phyloP scores from a whole-genome alignment of 1,284 basidiomycete genomes.

The Coniferiporia weirii region DNA sequence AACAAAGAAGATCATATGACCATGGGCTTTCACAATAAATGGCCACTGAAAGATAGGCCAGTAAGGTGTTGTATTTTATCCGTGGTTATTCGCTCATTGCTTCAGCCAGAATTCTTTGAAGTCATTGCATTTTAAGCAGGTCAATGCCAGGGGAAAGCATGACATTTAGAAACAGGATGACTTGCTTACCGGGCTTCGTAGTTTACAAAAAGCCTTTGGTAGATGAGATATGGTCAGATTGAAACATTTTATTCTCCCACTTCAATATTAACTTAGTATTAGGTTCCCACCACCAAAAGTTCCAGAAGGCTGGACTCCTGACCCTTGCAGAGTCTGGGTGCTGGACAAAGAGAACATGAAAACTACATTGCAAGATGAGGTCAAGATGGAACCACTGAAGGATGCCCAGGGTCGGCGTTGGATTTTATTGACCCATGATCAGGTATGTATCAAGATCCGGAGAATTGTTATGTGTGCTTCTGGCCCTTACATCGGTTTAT shows the following conservation, averaged over 20 bases:
- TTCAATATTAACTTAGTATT: slow-evolving; percentile 16
- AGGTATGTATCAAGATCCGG: slow-evolving; percentile 39
- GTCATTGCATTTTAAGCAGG: slow-evolving; percentile 18
- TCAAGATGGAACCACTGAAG: slow-evolving; percentile 1
- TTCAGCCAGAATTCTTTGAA: slow-evolving; percentile 18
- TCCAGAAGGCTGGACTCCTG: slow-evolving; percentile 79
- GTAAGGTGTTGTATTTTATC: slow-evolving; percentile 14
- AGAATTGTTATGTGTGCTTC: slow-evolving; percentile 8
- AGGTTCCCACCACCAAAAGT: slow-evolving; percentile 82
- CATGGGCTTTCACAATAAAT: slow-evolving; percentile 27
- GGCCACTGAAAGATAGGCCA: not conserved
- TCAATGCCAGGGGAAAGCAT: slow-evolving; percentile 29
- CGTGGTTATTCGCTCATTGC: slow-evolving; percentile 21
- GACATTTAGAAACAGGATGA: slow-evolving; percentile 68
- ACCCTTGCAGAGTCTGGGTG: slow-evolving; percentile 79
- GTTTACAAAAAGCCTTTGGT: slow-evolving; percentile 63
- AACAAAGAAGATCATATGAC: slow-evolving; percentile 52
- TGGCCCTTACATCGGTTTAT: slow-evolving; percentile 15
- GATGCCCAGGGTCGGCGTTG: slow-evolving; percentile 45
- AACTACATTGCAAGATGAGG: not conserved
- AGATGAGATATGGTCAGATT: slow-evolving; percentile 69
- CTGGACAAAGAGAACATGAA: slow-evolving; percentile 36
- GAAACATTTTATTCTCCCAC: not conserved
- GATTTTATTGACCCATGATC: slow-evolving; percentile 55
- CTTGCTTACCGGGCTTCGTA: slow-evolving; percentile 72